Evolutionary conservation across 768 basidiomycete species (phyloP).

Genomic region (Tylopilus cervinicoccineus): DNA sequence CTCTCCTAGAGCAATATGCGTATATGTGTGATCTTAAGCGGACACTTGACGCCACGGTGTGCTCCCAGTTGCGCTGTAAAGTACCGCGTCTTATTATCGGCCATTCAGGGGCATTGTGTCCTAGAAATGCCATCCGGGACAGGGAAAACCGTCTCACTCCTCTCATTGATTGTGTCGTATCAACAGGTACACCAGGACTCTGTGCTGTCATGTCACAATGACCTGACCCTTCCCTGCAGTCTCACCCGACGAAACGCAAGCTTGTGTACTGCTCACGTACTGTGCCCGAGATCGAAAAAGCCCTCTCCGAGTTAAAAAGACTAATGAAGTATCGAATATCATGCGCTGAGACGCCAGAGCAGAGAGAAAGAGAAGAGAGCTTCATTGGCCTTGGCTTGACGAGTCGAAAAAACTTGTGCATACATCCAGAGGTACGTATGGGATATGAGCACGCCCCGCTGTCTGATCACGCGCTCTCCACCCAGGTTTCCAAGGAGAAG

Average conservation of each 20-base stretch:
- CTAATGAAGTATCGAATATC: constrained; percentile 84
- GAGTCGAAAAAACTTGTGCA: constrained; percentile 93
- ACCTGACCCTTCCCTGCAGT: constrained; percentile 43
- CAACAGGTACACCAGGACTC: constrained; percentile 63
- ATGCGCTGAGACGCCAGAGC: constrained; percentile 67
- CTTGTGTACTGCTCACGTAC: constrained; percentile 99
- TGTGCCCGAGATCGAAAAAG: constrained; percentile 99
- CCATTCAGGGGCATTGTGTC: constrained; percentile 89
- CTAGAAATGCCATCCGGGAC: constrained; percentile 99
- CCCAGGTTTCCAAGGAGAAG: constrained; percentile 93
- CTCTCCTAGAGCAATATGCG: constrained; percentile 83
- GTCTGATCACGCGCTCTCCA: not conserved
- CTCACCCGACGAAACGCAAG: constrained; percentile 88
- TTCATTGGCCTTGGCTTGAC: constrained; percentile 92
- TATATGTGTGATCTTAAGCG: constrained; percentile 99
- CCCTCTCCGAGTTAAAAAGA: constrained; percentile 89
- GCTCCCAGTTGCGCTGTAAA: constrained; percentile 10
- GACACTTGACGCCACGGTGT: constrained; percentile 89
- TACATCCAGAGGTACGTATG: constrained; percentile 82
- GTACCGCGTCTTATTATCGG: not conserved
- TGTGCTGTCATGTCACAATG: not conserved
- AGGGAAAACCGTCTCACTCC: constrained; percentile 94
- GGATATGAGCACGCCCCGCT: not conserved
- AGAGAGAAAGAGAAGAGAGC: constrained; percentile 70
- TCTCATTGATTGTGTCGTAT: constrained; percentile 95